These are phyloP conservation scores for Carex arenaria DNA, from an alignment of 202 grass and related monocot genomes.

Conservation along the genomic window DNA sequence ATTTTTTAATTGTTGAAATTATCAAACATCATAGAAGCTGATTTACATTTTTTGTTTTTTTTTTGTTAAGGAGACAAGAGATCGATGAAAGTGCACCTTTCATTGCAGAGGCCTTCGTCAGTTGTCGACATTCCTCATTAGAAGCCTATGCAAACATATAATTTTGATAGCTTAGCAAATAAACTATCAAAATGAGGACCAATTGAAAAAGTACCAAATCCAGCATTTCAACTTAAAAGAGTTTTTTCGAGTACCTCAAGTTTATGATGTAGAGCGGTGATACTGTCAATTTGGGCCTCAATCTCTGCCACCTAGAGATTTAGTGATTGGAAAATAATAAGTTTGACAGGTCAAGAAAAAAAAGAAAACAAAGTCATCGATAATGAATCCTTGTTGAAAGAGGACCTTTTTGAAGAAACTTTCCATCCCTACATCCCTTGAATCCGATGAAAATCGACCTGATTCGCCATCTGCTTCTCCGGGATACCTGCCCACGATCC, in stretches of 20 bases:
- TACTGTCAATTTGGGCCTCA: slow-evolving; percentile 36
- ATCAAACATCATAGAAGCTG: neutral
- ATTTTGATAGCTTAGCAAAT: neutral
- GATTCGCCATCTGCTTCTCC: slow-evolving; percentile 25
- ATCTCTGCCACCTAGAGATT: slow-evolving; percentile 38
- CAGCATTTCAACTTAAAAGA: neutral
- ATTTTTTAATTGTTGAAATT: neutral
- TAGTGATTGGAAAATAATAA: neutral
- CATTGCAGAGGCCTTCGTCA: slow-evolving; percentile 41
- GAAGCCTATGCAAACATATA: slow-evolving; percentile 21
- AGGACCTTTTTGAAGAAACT: slow-evolving; percentile 40
- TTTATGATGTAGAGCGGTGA: slow-evolving; percentile 22
- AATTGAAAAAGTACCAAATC: neutral
- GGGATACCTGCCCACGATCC: slow-evolving; percentile 33
- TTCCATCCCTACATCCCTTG: slow-evolving; percentile 33
- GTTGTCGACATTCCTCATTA: slow-evolving; percentile 30
- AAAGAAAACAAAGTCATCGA: neutral
- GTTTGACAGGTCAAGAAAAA: neutral
- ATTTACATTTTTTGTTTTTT: neutral
- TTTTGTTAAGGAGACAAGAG: neutral
- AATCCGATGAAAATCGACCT: slow-evolving; percentile 1
- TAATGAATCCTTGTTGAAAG: neutral
- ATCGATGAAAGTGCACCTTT: slow-evolving; percentile 23
- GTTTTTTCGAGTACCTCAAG: slow-evolving; percentile 27
- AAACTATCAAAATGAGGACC: neutral